These are phyloP conservation scores for Panicum hallii DNA, from an alignment of 202 grass and related monocot species.

Conservation along the genomic window DNA sequence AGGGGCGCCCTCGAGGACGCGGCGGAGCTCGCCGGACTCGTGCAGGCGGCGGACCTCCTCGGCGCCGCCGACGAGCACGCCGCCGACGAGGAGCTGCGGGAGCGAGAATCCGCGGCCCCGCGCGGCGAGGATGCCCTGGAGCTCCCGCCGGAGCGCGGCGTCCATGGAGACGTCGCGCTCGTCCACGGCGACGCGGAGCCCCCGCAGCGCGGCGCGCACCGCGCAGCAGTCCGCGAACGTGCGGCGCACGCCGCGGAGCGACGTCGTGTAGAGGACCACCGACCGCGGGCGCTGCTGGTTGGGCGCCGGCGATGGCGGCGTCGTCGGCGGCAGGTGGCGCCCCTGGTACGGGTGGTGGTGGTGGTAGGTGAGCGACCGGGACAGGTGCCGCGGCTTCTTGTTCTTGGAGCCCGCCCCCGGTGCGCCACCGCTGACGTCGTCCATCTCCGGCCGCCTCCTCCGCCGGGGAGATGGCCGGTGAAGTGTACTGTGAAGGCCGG, in stretches of 20 bases:
- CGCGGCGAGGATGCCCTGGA: constrained; percentile 62
- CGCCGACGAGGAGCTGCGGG: constrained; percentile 82
- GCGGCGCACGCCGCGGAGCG: constrained; percentile 85
- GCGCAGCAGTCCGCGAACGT: constrained; percentile 83
- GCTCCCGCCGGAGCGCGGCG: constrained; percentile 68
- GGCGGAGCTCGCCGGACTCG: constrained; percentile 75
- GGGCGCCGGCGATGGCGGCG: constrained; percentile 30
- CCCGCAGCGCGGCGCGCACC: constrained; percentile 80
- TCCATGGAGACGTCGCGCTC: constrained; percentile 96
- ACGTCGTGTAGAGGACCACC: constrained; percentile 85
- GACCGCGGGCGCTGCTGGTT: constrained; percentile 33
- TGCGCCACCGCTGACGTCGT: constrained; percentile 37
- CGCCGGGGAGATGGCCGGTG: constrained; percentile 16
- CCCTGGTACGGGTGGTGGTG: constrained; percentile 67
- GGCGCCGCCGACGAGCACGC: constrained; percentile 69
- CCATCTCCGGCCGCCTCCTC: constrained; percentile 38
- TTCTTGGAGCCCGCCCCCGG: constrained; percentile 52
- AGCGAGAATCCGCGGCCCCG: constrained; percentile 63
- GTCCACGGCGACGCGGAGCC: constrained; percentile 81
- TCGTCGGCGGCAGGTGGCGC: constrained; percentile 34
- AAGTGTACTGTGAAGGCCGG: constrained; percentile 20
- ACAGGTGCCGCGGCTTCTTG: constrained; percentile 64
- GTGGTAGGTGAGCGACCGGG: constrained; percentile 81
- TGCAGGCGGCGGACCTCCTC: constrained; percentile 83
- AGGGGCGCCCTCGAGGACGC: constrained; percentile 66